phyloP scores from a whole-genome alignment of 345 rosid species.

The thale cress (Arabidopsis thaliana) region TAIR10.1 NC_003076.8:26937501-26938000 shows the following conservation, averaged over 20 bases:
- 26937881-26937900: not conserved
- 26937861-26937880: not conserved
- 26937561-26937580: not conserved
- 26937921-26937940: slow-evolving; percentile 2
- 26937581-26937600: not conserved
- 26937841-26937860: not conserved
- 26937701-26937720: not conserved
- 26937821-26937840: not conserved
- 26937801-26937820: not conserved
- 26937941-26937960: not conserved
- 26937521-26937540: no score
- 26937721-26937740: no score
- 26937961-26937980: slow-evolving; percentile 43
- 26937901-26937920: not conserved
- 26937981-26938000: slow-evolving; percentile 74
- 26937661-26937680: no score
- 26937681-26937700: no score
- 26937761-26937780: not conserved
- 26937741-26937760: no score
- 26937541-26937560: not conserved
- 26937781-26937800: not conserved
- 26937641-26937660: not conserved
- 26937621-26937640: not conserved
- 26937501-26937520: no score
- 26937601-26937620: not conserved